Evolutionary conservation across 352 stramenopile genomes (phyloP), one percentile per base, ranked within the genome.

Genomic region (Globisporangium orthogonon): DNA sequence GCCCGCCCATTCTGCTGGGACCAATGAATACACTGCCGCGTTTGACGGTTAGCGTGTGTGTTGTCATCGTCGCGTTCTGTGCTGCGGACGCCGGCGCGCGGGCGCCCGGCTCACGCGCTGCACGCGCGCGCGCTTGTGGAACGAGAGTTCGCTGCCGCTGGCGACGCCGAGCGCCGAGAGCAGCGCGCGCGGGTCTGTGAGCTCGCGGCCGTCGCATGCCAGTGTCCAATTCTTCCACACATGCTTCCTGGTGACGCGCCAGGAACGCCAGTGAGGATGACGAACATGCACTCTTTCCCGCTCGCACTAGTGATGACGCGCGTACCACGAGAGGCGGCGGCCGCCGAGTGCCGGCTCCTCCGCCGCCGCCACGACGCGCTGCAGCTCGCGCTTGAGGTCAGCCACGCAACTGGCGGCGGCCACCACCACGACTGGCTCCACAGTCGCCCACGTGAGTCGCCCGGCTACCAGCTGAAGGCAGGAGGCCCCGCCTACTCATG

Each of bases 161-260:
- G 18, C 15, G 11, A 68, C 46, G 35, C 61, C 64, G 23, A 13
- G 47, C 31, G 7, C 37, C 37, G 4, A 17, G 28, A 71, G 61
- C 44, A 58, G 31, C 51, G 29, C 39, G 14, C 48, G 55, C 33
- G 46, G 49, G 10, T 65, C 61, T 4, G 40, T 60, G 35, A 71
- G 56, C 28, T 49, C 40, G n/a, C 48, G 47, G 6, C 47, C 47
- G 7, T 61, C 43, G 50, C 47, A 58, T n/a, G 29, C 7, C 23
- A 71, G 53, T 31, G 35, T 45, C 61, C 56, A 71, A 11, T 46
- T 50, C 53, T 48, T 68, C 64, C 64, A 71, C 30, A 68, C 52
- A 18, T n/a, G 31, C 15, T 50, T 55, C 54, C 64, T 62, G 67
- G 17, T 23, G 48, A 15, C 49, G 48, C 17, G 35, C 14, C 35